These are phyloP conservation scores for Didymella keratinophila DNA, from an alignment of 2,329 filamentous ascomycete species.

Conservation along the genomic window DNA sequence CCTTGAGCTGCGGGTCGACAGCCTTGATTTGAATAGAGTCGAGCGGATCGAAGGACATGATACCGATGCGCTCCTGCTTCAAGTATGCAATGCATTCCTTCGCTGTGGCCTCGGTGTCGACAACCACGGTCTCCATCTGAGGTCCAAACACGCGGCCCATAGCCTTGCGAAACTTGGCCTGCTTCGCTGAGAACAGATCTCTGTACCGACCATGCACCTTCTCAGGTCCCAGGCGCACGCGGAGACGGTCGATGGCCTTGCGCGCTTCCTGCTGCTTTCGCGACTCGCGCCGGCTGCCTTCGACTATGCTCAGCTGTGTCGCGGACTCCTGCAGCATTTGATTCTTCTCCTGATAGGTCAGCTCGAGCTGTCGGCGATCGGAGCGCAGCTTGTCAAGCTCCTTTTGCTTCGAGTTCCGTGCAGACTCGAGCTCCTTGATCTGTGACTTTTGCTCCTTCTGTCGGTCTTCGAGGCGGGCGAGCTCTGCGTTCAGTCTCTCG, in stretches of 20 bases:
- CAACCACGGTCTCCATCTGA: conserved; percentile 92
- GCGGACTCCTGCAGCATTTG: conserved; percentile 86
- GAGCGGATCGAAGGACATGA: conserved; percentile 93
- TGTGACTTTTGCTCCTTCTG: conserved; percentile 68
- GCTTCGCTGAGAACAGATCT: conserved; percentile 92
- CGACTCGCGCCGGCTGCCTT: conserved; percentile 84
- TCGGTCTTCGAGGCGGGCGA: conserved; percentile 72
- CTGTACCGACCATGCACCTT: conserved; percentile 84
- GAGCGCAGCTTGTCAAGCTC: conserved; percentile 72
- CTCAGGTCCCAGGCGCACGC: conserved; percentile 82
- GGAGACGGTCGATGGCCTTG: conserved; percentile 84
- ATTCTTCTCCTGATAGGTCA: conserved; percentile 86
- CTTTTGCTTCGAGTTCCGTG: conserved; percentile 90
- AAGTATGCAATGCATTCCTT: conserved; percentile 94
- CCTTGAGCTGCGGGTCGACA: conserved; percentile 88
- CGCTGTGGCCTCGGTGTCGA: conserved; percentile 93
- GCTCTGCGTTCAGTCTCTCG: conserved; percentile 76
- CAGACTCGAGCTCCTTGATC: conserved; percentile 72
- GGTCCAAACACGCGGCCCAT: conserved; percentile 90
- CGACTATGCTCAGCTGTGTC: conserved; percentile 82
- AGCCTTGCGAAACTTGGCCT: conserved; percentile 95
- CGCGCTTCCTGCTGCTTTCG: conserved; percentile 80
- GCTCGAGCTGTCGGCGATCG: conserved; percentile 63
- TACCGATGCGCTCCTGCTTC: conserved; percentile 84
- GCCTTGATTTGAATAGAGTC: conserved; percentile 97